Evolutionary conservation across 495 filamentous ascomycete species (phyloP), one percentile per base, ranked within the genome.

Genomic region (Hypoxylon intermedium): DNA sequence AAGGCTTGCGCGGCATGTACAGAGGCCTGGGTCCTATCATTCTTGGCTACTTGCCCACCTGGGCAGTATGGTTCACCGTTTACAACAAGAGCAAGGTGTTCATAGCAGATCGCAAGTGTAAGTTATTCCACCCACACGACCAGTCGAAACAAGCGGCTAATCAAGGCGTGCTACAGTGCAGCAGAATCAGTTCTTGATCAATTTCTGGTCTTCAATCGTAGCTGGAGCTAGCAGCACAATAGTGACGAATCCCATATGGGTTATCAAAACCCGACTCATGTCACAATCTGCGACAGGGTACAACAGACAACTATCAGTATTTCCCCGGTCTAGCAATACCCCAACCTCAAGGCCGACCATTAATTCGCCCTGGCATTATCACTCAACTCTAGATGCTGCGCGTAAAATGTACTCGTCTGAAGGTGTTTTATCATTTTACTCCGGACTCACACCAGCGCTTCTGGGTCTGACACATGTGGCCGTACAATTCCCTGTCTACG

Each of bases 161-260:
- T 62, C 9, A 26, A 26, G 43, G 1, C 9, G 11, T 59, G 31
- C 5, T 37, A 56, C 47, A 72, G 68, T 69, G 37, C 63, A 72
- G 9, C 80, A 77, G 15, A 81, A 77, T 23, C 60, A 67, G 13
- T 75, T 79, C 41, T 67, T 74, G 7, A 70, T 83, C 48, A 85
- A 83, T 65, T 83, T 85, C 52, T 83, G 79, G 74, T 93, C 95
- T 20, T 94, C 95, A 18, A 82, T 99, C 58, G 85, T 90, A 31
- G 94, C 92, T 26, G 94, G 94, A 13, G 91, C 87, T 50, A 96
- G 89, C 71, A 96, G 91, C 50, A 98, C 95, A 2, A 83, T 98
- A 58, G 89, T 83, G 51, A 99, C 94, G n/a, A 99, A 99, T 74
- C 94, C 94, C 0, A 99, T 99, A 54, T 99, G 94, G 94, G 95